Evolutionary conservation across 768 basidiomycete genomes (phyloP), one percentile per base, ranked within the genome.

Genomic region (Daedalea quercina): DNA sequence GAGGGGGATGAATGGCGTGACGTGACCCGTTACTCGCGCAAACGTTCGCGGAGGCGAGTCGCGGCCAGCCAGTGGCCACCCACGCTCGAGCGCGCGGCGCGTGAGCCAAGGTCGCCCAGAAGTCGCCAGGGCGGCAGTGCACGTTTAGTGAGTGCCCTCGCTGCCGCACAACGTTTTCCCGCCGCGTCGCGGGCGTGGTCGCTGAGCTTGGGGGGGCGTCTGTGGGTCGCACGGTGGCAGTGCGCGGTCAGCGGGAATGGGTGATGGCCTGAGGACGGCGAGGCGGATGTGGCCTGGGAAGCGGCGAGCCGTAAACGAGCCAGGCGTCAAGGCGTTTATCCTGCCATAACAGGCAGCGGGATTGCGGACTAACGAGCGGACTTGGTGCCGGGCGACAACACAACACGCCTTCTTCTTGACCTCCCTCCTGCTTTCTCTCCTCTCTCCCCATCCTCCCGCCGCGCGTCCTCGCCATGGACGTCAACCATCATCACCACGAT

Each of bases 401-500:
- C 47, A 47, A 34, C 37, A 44, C 17, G 31, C 33, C 47, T 17
- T 25, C 26, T 49, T 25, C 53, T 19, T 23, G 47, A 15, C 44
- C 26, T 11, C 23, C 48, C 42, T 28, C 47, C 34, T 23, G n/a
- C 33, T 47, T 49, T 28, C 40, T 28, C 12, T 17, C 6, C 52
- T 15, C n/a, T 42, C 44, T 46, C 28, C 44, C 51, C 26, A 37
- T 57, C 49, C 55, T 47, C 52, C 45, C 46, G 52, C 51, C 58
- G 42, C 42, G 42, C 12, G 48, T 22, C 57, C 57, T 31, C 26
- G 49, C 47, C 50, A 50, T 54, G 56, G 28, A 58, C 60, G 64
- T 71, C 65, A 75, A 74, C 65, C 70, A 70, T 56, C 59, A 68
- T 49, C 62, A 73, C 56, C 74, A 77, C 50, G 76, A 77, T 64